Evolutionary conservation across 768 basidiomycete genomes (phyloP).

Genomic region (Boletus sensibilis): DNA sequence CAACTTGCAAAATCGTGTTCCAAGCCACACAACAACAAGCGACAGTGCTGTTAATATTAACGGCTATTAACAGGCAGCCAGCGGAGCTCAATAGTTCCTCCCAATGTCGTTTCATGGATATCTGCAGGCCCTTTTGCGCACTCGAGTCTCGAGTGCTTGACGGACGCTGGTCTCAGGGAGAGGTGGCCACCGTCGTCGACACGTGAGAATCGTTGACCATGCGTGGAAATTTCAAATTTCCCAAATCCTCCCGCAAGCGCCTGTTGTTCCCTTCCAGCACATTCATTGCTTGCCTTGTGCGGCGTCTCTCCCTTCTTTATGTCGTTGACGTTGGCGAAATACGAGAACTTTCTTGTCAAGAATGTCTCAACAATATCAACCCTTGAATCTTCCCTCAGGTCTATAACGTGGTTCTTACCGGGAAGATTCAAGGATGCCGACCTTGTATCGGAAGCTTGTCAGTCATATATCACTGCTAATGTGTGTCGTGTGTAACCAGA

Average conservation of each 20-base stretch:
- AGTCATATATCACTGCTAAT: conserved; percentile 40
- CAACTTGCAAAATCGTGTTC: no score
- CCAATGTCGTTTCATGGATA: no score
- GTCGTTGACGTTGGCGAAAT: conserved; percentile 64
- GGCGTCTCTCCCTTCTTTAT: conserved; percentile 33
- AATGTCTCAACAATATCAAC: conserved; percentile 84
- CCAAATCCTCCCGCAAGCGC: not conserved
- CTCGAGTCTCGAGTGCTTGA: not conserved
- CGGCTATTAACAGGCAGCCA: not conserved
- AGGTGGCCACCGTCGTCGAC: not conserved
- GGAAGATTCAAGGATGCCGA: conserved; percentile 98
- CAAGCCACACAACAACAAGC: no score
- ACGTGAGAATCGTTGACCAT: conserved; percentile 5
- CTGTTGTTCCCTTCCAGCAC: not conserved
- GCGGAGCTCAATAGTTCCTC: no score
- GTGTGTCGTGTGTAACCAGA: conserved; percentile 16
- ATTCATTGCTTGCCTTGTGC: not conserved
- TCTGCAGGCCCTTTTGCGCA: not conserved
- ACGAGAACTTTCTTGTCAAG: conserved; percentile 79
- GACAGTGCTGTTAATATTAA: no score
- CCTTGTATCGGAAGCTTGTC: conserved; percentile 89
- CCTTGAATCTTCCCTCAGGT: conserved; percentile 86
- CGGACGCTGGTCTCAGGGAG: no score
- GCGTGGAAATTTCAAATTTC: conserved; percentile 13
- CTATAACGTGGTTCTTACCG: conserved; percentile 93